These are phyloP conservation scores for Isabelozyma rhagii DNA, from an alignment of 805 yeast species.

Conservation along the genomic window DNA sequence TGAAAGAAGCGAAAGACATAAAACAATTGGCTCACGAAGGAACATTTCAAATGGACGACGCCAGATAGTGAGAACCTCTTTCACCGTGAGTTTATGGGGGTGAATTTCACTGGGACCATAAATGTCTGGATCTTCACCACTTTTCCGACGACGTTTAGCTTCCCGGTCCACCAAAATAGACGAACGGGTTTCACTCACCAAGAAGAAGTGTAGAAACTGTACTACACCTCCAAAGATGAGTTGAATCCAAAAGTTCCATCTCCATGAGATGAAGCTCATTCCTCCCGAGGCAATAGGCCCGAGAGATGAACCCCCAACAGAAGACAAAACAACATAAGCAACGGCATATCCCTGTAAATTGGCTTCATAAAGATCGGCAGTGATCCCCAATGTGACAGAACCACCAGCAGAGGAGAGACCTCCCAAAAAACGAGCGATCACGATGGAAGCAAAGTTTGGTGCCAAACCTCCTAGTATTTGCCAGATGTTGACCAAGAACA, in stretches of 20 bases:
- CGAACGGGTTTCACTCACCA: slow-evolving; percentile 34
- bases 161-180: slow-evolving; percentile 31
- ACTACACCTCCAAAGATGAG: slow-evolving; percentile 32
- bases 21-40: slow-evolving; percentile 34
- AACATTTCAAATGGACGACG: slow-evolving; percentile 39
- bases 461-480: slow-evolving; percentile 29
- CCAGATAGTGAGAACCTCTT: slow-evolving; percentile 29
- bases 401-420: slow-evolving; percentile 33
- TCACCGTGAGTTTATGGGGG: slow-evolving; percentile 12
- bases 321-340: slow-evolving; percentile 28
- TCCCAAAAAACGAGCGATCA: slow-evolving; percentile 24
- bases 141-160: slow-evolving; percentile 32
- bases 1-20: slow-evolving; percentile 34
- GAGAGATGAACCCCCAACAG: slow-evolving; percentile 27
- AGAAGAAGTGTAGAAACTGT: slow-evolving; percentile 30
- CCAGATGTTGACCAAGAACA: slow-evolving; percentile 29
- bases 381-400: slow-evolving; percentile 30
- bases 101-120: slow-evolving; percentile 34
- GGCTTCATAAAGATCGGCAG: slow-evolving; percentile 33
- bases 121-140: slow-evolving; percentile 28
- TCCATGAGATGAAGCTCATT: slow-evolving; percentile 15
- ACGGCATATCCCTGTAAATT: slow-evolving; percentile 30
- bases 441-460: slow-evolving; percentile 23
- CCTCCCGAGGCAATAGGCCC: slow-evolving; percentile 29
- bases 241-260: slow-evolving; percentile 30